Percentiles rank a stretch among this genome's conserved stretches.
These are phyloP conservation scores for Penicillium sp. DNA, from an alignment of 2,329 filamentous ascomycete genomes.

Conservation along the genomic window DNA sequence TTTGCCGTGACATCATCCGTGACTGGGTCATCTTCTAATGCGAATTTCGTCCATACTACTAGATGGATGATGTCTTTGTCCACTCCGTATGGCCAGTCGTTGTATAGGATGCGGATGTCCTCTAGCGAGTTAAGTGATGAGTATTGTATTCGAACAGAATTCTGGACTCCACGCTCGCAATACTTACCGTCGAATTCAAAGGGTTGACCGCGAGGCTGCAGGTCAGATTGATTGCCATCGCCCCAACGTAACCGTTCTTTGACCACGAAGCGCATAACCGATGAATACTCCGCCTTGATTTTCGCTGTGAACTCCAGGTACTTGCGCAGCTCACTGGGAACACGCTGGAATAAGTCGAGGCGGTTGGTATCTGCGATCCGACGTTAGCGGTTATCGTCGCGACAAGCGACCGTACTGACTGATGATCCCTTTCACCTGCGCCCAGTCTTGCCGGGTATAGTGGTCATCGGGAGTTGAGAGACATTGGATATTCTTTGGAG, in stretches of 20 bases:
- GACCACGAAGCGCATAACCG: slow-evolving; percentile 75
- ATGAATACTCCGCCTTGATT: slow-evolving; percentile 69
- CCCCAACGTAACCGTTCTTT: slow-evolving; percentile 70
- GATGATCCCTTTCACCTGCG: slow-evolving; percentile 65
- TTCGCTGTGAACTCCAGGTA: slow-evolving; percentile 71
- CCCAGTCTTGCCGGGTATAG: slow-evolving; percentile 69
- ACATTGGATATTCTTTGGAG: slow-evolving; percentile 68
- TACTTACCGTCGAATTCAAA: slow-evolving; percentile 40
- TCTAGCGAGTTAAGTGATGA: slow-evolving; percentile 31
- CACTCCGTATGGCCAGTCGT: slow-evolving; percentile 94
- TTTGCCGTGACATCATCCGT: slow-evolving; percentile 67
- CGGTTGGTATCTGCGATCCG: slow-evolving; percentile 57
- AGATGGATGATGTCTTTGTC: slow-evolving; percentile 77
- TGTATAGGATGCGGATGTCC: slow-evolving; percentile 75
- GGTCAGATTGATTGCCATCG: slow-evolving; percentile 41
- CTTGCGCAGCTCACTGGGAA: slow-evolving; percentile 73
- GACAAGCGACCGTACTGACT: slow-evolving; percentile 32
- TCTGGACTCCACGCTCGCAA: slow-evolving; percentile 8
- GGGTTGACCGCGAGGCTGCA: slow-evolving; percentile 29
- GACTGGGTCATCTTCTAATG: slow-evolving; percentile 67
- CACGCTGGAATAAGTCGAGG: slow-evolving; percentile 74
- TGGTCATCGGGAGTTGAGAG: slow-evolving; percentile 69
- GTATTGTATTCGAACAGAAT: background rate
- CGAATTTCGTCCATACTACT: slow-evolving; percentile 91
- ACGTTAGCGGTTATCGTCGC: background rate